Evolutionary conservation across 176 grass and related monocot species (phyloP), one percentile per base, ranked within the genome.

Genomic region (Phoenix dactylifera): DNA sequence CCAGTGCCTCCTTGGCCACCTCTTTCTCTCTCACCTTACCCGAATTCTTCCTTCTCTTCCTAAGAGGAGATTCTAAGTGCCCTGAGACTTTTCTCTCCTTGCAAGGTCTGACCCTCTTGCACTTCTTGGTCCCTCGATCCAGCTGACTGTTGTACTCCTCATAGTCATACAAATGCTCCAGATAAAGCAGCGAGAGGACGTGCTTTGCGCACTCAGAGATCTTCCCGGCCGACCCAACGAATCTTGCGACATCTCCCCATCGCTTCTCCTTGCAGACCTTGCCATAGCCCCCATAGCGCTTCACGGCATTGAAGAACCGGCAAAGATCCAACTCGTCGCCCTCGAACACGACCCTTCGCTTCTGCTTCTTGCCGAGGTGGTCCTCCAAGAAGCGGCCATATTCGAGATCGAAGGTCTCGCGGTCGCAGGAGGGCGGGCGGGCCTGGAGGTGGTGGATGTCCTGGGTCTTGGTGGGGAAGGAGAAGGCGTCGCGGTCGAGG

Each of bases 161-260:
- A 2, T 90, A 95, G 5, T 82, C 74, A 62, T 90, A 85, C 16
- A 95, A 66, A 72, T 95, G 91, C 50, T 95, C 91, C 4, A 68
- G 72, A 66, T 90, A 95, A 6, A 95, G 64, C 74, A 90, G 91
- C 4, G 83, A 82, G 50, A 95, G 79, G 5, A 95, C 86, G 24
- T 95, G 91, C 61, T 89, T 95, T 15, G 83, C 75, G 23, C 90
- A 89, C 77, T 95, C 86, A 0, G 91, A 79, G n/a, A 95, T 65
- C 58, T 72, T 69, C 30, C 70, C 24, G n/a, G 30, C 50, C 1
- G 77, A 77, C 7, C 63, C 81, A 65, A 95, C 70, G 15, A 95
- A 79, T 12, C 75, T 80, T 16, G 77, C 77, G 4, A 95, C 86
- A 12, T 95, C 86, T 4, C 49, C 83, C 75, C 90, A 95, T 22